These are phyloP conservation scores for Rhododendron henanense DNA, from an alignment of 148 eudicot species.

Conservation along the genomic window DNA sequence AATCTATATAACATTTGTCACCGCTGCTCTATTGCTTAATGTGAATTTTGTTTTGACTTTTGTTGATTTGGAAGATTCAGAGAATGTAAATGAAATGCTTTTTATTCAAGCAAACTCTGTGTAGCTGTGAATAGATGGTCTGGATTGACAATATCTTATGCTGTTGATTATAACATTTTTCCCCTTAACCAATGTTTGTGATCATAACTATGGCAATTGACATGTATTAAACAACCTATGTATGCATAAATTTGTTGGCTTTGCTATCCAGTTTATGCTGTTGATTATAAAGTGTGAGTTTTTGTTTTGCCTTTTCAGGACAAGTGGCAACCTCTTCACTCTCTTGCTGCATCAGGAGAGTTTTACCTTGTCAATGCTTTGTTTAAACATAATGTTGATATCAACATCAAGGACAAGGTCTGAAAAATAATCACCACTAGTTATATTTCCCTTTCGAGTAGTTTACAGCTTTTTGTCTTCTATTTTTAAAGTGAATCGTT, in stretches of 20 bases:
- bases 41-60: neutral
- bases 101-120: neutral
- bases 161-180: neutral
- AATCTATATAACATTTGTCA: neutral
- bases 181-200: neutral
- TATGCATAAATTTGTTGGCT: neutral
- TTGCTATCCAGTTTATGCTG: neutral
- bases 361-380: slow-evolving; percentile 62
- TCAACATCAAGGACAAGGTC: slow-evolving; percentile 75
- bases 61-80: neutral
- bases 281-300: neutral
- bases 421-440: neutral
- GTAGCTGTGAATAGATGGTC: neutral
- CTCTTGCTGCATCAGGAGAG: slow-evolving; percentile 86
- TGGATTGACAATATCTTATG: neutral
- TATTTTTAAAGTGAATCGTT: neutral
- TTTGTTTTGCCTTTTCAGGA: slow-evolving; percentile 34
- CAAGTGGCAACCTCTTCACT: slow-evolving; percentile 87
- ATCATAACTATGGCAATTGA: neutral
- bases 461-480: neutral
- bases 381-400: slow-evolving; percentile 61
- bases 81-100: neutral
- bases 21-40: neutral
- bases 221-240: neutral
- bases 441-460: neutral